phyloP scores from a whole-genome alignment of 257 asterid species.

The Scutellaria baicalensis region DNA sequence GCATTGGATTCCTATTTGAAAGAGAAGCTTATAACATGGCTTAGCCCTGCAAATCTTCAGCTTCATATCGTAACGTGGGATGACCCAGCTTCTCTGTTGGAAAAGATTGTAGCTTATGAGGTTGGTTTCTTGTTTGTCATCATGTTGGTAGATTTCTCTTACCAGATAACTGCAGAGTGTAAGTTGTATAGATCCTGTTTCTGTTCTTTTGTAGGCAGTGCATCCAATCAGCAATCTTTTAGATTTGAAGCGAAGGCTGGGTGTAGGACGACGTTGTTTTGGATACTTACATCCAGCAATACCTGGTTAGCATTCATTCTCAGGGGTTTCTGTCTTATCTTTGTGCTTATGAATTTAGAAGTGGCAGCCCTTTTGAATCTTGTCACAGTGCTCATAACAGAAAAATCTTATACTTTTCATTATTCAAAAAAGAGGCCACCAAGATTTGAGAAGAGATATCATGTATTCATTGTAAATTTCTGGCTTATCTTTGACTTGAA shows the following conservation, averaged over 20 bases:
- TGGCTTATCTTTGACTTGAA: not conserved
- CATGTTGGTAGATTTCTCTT: not conserved
- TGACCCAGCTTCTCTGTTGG: constrained; percentile 94
- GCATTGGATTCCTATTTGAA: constrained; percentile 87
- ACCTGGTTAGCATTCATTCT: constrained; percentile 53
- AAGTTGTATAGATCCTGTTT: not conserved
- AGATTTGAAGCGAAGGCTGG: constrained; percentile 88
- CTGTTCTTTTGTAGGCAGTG: constrained; percentile 58
- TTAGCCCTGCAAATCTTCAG: constrained; percentile 90
- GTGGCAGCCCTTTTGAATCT: not conserved
- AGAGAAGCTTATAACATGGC: constrained; percentile 91
- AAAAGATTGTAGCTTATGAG: constrained; percentile 91
- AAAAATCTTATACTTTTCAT: not conserved
- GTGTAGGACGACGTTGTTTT: constrained; percentile 91
- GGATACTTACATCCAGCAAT: constrained; percentile 95
- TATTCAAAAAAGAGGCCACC: not conserved
- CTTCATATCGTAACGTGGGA: constrained; percentile 90
- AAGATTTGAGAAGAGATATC: not conserved
- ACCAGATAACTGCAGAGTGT: not conserved
- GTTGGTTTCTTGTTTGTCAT: constrained; percentile 24
- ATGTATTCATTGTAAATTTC: not conserved
- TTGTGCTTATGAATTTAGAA: not conserved
- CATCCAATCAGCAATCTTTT: constrained; percentile 95
- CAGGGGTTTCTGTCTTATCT: not conserved
- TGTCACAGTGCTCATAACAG: not conserved